Evolutionary conservation across 495 filamentous ascomycete genomes (phyloP).

Genomic region (Aspergillus sparsus): DNA sequence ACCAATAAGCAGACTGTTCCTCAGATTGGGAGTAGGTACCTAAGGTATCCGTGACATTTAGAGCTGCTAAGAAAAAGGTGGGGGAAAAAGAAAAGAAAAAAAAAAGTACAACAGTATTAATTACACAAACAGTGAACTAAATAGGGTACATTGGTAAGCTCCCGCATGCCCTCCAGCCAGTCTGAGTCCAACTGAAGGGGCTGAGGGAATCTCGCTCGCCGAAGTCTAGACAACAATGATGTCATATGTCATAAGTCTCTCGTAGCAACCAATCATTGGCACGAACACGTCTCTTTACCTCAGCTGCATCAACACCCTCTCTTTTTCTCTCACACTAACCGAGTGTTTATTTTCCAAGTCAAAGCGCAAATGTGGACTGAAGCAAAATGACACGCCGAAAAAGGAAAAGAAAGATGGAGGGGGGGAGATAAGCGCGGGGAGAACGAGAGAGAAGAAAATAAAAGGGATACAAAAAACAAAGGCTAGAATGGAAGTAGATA

Average conservation of each 20-base stretch:
- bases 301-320: neutral
- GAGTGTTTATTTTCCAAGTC: neutral
- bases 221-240: neutral
- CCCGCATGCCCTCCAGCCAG: neutral
- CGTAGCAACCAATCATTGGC: too few species aligned
- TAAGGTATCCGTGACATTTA: too few species aligned
- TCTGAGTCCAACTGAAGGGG: neutral
- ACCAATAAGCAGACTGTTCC: too few species aligned
- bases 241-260: neutral
- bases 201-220: neutral
- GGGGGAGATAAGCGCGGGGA: neutral
- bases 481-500: neutral
- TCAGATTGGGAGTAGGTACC: too few species aligned
- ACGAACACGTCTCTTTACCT: too few species aligned
- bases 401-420: neutral
- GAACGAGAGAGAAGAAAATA: neutral
- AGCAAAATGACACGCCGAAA: neutral
- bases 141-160: too few species aligned
- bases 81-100: neutral
- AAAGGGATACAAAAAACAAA: neutral
- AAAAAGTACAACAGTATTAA: neutral
- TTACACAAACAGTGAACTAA: neutral
- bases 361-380: too few species aligned
- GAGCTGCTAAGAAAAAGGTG: too few species aligned
- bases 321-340: neutral